Base-by-base conservation (phyloP, 148 eudicot genomes). In the Mesembryanthemum crystallinum region DNA sequence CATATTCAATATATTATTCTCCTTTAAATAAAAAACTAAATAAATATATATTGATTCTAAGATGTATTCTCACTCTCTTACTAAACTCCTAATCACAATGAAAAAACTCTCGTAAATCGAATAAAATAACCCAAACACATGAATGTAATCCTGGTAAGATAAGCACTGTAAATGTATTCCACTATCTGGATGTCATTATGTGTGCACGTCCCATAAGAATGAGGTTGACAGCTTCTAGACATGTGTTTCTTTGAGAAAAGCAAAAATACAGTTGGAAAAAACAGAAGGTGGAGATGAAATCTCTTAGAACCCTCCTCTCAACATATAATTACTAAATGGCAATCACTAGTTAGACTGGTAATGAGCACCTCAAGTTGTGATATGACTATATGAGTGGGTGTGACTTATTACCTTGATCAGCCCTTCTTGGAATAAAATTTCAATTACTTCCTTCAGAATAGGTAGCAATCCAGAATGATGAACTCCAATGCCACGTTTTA, bases 381-480 rank as follows among this genome's bases (percentile, higher is more conserved):
- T n/a, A n/a, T n/a, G n/a, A 21, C 35, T 2, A 13, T 7, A 58
- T 17, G 17, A 15, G 27, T 27, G 12, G 63, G 32, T 39, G 57
- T 65, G 61, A 58, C 77, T 72, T 64, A 76, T 27, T 80, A 95
- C 99, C 99, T 95, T 95, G 80, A 95, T 90, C 18, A 90, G 87
- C 72, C 99, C 99, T 90, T 95, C 99, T 83, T 95, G 99, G 82
- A 95, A 95, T 21, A 95, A 79, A 73, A 95, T 92, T 82, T 95
- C 99, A 77, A 95, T 95, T 33, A 91, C 99, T 91, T 95, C 99
- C 84, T 95, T 95, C 69, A 95, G 79, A 80, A 95, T 95, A 73
- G 99, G 99, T 78, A 95, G 94, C 89, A 95, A 87, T 35, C 99
- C 99, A 84, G 99, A 95, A 86, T 95, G 99, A 86, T 95, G 99